A percentile compares a stretch with the other conserved stretches of the same genome.
These are phyloP conservation scores for Prosopis cineraria DNA, from an alignment of 306 rosid genomes.

Conservation along the genomic window DNA sequence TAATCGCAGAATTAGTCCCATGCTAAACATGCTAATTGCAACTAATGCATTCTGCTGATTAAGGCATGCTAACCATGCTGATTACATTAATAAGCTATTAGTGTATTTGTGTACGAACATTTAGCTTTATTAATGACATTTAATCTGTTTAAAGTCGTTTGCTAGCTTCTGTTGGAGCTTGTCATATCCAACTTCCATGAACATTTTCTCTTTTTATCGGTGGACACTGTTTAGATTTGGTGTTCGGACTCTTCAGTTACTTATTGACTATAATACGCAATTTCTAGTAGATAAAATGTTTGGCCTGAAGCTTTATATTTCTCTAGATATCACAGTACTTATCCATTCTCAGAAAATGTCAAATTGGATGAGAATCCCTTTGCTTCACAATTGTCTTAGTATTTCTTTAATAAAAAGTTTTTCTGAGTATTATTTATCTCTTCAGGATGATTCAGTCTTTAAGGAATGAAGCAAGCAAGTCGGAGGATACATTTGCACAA, in stretches of 20 bases:
- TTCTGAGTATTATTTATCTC: constrained; percentile 32
- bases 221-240: neutral
- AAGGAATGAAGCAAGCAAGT: constrained; percentile 82
- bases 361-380: constrained; percentile 1
- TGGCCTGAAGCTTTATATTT: neutral
- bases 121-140: neutral
- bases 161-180: neutral
- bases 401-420: constrained; percentile 14
- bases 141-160: neutral
- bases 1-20: neutral
- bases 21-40: neutral
- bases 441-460: constrained; percentile 85
- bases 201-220: neutral
- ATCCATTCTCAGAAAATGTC: neutral
- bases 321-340: neutral
- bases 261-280: neutral
- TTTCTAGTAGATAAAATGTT: neutral
- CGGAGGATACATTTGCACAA: constrained; percentile 79
- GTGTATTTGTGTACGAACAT: too few relatives aligned
- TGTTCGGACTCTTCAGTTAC: neutral
- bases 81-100: too few relatives aligned
- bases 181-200: neutral
- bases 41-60: too few relatives aligned
- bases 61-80: too few relatives aligned
- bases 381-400: constrained; percentile 19